Base-by-base conservation (phyloP, 164 flowering plant species). In the Nelumbo lutea region DNA sequence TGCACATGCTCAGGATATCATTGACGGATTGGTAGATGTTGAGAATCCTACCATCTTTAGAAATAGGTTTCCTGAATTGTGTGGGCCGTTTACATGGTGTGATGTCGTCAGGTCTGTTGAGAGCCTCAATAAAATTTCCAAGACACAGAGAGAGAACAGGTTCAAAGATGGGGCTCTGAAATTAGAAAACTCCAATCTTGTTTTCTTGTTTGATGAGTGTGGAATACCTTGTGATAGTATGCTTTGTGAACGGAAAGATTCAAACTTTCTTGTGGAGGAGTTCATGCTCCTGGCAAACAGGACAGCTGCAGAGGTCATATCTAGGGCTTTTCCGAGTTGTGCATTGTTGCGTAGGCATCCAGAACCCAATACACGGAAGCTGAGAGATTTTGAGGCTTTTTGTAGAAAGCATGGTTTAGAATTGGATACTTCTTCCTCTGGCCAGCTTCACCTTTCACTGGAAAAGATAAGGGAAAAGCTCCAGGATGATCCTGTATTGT, bases 311-410 rank as follows among this genome's bases (percentile, higher is more conserved):
- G 96, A 93, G 79, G 80, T 96, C 38, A 85, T 90, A 68, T 82
- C 89, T 40, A 84, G 85, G 64, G 90, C 92, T 69, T 96, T 82
- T 76, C 99, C 99, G 58, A 83, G 84, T 69, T 69, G 80, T 79
- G 93, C 98, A 15, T 76, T 96, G 59, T 68, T 96, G 77, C 83
- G 98, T 66, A 87, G 91, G 84, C 98, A 96, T 65, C 97, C 99
- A 46, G 88, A 86, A 72, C 99, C 99, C 27, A 87, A 85, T 64
- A 15, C 68, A 56, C 80, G 95, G 70, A 96, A 89, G 78, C 91
- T 96, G 27, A 80, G 72, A 78, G 98, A 89, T 65, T 83, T 93
- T 67, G 91, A 87, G 80, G 79, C 84, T n/a, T 96, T 92, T 75
- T 96, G 93, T 65, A 40, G 56, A 41, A 90, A 87, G 64, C 88